Evolutionary conservation across 1,284 basidiomycete genomes (phyloP).

Genomic region (Boletus smithii): DNA sequence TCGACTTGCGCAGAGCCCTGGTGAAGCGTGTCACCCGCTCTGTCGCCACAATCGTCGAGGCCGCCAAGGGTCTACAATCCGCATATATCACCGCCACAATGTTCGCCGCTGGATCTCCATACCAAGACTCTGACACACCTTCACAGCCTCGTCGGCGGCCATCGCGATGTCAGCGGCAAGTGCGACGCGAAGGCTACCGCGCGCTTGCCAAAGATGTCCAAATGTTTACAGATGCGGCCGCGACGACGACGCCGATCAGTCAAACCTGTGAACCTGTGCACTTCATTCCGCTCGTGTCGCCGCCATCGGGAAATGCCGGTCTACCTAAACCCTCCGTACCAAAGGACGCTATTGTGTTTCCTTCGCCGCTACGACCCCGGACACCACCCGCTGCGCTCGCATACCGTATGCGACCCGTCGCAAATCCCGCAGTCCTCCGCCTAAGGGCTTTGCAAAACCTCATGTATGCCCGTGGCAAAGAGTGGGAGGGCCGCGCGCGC

Average conservation of each 20-base stretch:
- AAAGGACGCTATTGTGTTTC: conserved; percentile 25
- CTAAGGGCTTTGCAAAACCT: conserved; percentile 56
- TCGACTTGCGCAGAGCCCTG: conserved; percentile 15
- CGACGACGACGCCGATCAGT: conserved; percentile 4
- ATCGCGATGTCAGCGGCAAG: conserved; percentile 17
- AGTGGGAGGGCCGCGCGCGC: conserved; percentile 45
- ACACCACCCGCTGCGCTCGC: conserved; percentile 29
- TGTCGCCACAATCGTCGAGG: conserved; percentile 46
- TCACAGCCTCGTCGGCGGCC: conserved; percentile 10
- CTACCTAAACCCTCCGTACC: conserved; percentile 8
- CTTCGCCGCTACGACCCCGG: conserved; percentile 37
- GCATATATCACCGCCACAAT: conserved; percentile 53
- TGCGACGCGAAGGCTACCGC: conserved; percentile 45
- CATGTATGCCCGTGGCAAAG: conserved; percentile 38
- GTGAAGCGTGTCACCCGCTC: conserved; percentile 40
- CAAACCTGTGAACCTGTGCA: conserved; percentile 27
- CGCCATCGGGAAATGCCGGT: conserved; percentile 17
- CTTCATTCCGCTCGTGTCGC: conserved; percentile 33
- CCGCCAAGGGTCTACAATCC: conserved; percentile 54
- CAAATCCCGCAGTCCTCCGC: conserved; percentile 56
- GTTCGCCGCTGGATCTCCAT: conserved; percentile 38
- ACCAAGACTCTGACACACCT: not conserved
- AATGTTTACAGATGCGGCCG: conserved; percentile 32
- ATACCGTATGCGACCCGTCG: conserved; percentile 48
- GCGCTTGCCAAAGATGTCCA: conserved; percentile 39